Base-by-base conservation (phyloP, 805 yeast species). In the Candida adriatica region DNA sequence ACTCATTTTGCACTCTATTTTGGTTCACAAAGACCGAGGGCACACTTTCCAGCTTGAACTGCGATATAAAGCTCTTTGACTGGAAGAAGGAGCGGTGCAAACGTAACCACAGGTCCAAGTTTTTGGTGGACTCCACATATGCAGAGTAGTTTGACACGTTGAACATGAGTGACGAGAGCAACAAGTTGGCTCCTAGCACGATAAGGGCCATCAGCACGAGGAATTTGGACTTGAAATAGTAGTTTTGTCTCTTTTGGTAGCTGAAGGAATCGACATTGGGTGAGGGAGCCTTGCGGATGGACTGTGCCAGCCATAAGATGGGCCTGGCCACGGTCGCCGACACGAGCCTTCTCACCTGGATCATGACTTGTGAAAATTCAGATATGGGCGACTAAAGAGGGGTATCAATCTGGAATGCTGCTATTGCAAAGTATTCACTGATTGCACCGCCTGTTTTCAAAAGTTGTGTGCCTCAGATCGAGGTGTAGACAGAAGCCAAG, bases 181-280 rank as follows among this genome's bases (percentile, higher is more conserved):
- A 13, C 3, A 46, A n/a, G 31, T 42, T 46, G 15, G 49, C 36
- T 4, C 41, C 32, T 5, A 49, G 27, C 18, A 48, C 38, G 5
- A 49, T 31, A 10, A 49, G 24, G 0, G 42, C 54, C 24, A 48
- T 32, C 10, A 48, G 26, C 3, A 48, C 33, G 27, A 48, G 8
- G 10, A 49, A 33, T 33, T 49, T 49, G 20, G 45, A 43, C 32
- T 45, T 49, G 31, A 48, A 38, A 26, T 42, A 38, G 10, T 35
- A 17, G 26, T 48, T 46, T 26, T 38, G 41, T 3, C 33, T 31
- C 19, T 29, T 34, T 28, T 33, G 36, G 30, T 28, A 33, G 27
- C 26, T 27, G 30, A 16, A 24, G 2, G 38, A 19, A 23, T 27
- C 26, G 16, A 16, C 24, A 13, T n/a, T 16, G 19, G 35, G 35